These are phyloP conservation scores for Dictyostelium intermedium DNA, from an alignment of 78 protist species.

Conservation along the genomic window DNA sequence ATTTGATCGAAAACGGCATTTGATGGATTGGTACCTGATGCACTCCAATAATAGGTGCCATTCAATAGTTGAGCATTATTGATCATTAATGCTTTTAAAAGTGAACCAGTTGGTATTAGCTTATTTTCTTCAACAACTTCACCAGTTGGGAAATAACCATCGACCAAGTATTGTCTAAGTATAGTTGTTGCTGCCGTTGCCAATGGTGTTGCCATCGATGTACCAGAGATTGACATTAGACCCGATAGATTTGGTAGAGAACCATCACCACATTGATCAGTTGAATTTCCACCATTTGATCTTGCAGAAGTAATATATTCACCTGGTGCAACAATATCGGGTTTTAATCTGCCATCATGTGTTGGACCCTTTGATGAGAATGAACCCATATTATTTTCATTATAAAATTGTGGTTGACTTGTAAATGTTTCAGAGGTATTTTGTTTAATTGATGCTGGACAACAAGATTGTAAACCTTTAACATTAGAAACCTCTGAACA, in stretches of 20 bases:
- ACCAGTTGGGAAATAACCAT: conserved; percentile 82
- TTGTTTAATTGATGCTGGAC: background rate
- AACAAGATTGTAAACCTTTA: background rate
- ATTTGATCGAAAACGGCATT: background rate
- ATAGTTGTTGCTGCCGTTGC: conserved; percentile 82
- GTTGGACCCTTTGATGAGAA: conserved; percentile 86
- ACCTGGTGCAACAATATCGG: conserved; percentile 88
- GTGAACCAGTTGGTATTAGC: conserved; percentile 44
- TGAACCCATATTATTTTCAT: conserved; percentile 23
- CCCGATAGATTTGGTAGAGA: background rate
- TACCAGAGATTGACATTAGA: conserved; percentile 71
- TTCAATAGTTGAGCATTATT: conserved; percentile 67
- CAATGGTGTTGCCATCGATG: conserved; percentile 91
- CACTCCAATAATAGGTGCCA: conserved; percentile 32
- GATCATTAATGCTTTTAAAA: conserved; percentile 81
- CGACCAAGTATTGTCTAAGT: conserved; percentile 77
- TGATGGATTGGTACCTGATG: background rate
- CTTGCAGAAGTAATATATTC: conserved; percentile 21
- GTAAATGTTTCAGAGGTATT: background rate
- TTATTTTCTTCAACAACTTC: background rate
- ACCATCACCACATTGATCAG: conserved; percentile 59
- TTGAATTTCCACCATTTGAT: conserved; percentile 45
- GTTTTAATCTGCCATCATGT: conserved; percentile 83
- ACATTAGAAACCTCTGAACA: conserved; percentile 12
- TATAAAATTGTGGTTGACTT: background rate